Evolutionary conservation across 2,329 filamentous ascomycete genomes (phyloP).

Genomic region (Monosporascus sp.): DNA sequence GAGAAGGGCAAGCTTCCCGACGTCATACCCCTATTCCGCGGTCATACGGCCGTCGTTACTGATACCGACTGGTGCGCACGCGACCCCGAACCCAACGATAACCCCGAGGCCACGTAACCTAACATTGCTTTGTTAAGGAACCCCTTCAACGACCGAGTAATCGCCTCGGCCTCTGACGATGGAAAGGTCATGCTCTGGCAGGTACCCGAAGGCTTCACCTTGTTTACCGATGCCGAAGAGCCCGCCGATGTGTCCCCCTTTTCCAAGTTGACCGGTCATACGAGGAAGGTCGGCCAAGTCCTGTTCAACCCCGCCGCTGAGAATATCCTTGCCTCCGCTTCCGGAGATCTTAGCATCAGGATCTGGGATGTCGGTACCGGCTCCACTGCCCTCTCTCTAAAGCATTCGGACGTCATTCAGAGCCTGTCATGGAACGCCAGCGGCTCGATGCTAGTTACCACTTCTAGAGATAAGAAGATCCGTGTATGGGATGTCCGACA

Average conservation of each 20-base stretch:
- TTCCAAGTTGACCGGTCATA: conserved; percentile 78
- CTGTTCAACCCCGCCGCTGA: conserved; percentile 96
- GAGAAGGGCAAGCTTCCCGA: conserved; percentile 91
- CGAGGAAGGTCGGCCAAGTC: conserved; percentile 95
- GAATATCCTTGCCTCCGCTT: conserved; percentile 90
- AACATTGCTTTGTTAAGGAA: conserved; percentile 54
- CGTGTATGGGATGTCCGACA: conserved; percentile 96
- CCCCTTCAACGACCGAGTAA: conserved; percentile 89
- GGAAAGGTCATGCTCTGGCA: conserved; percentile 97
- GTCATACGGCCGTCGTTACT: conserved; percentile 90
- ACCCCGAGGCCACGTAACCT: conserved; percentile 17
- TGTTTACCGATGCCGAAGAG: conserved; percentile 81
- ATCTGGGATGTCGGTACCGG: conserved; percentile 89
- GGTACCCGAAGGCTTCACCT: conserved; percentile 80
- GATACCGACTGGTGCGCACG: conserved; percentile 85
- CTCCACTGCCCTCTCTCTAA: conserved; percentile 68
- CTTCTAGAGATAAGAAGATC: conserved; percentile 96
- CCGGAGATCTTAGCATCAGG: conserved; percentile 91
- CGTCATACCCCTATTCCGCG: conserved; percentile 88
- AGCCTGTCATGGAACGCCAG: conserved; percentile 93
- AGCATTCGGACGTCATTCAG: conserved; percentile 88
- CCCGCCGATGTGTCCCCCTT: conserved; percentile 75
- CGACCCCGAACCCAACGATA: conserved; percentile 9
- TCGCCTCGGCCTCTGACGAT: conserved; percentile 93
- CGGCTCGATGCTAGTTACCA: conserved; percentile 81